A percentile compares a stretch with the other conserved stretches of the same genome.
These are phyloP conservation scores for Lactarius hengduanensis DNA, from an alignment of 768 basidiomycete genomes.

Conservation along the genomic window DNA sequence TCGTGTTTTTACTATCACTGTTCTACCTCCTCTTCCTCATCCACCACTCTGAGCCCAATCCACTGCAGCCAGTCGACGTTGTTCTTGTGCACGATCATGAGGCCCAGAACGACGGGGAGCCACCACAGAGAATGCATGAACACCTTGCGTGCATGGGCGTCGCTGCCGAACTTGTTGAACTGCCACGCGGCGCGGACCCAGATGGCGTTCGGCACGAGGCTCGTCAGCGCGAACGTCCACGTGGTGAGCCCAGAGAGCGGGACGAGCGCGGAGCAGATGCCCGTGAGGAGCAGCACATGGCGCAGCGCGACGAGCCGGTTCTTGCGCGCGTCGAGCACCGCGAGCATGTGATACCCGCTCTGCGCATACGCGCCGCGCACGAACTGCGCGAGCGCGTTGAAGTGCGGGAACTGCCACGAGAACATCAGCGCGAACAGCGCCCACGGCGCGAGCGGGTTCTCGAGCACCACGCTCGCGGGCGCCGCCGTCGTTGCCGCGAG, in stretches of 20 bases:
- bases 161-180: constrained; percentile 71
- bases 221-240: constrained; percentile 81
- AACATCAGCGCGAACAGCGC: constrained; percentile 83
- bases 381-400: constrained; percentile 88
- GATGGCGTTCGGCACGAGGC: constrained; percentile 70
- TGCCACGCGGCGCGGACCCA: constrained; percentile 65
- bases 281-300: constrained; percentile 72
- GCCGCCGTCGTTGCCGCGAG: neutral
- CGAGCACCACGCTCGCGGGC: constrained; percentile 40
- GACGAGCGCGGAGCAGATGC: constrained; percentile 74
- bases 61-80: constrained; percentile 75
- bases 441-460: constrained; percentile 81
- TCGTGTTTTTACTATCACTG: neutral
- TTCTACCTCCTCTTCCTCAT: constrained; percentile 12
- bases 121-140: constrained; percentile 89
- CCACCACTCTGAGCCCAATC: constrained; percentile 41
- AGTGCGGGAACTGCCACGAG: constrained; percentile 99
- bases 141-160: constrained; percentile 72
- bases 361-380: constrained; percentile 87
- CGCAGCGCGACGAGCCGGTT: constrained; percentile 86
- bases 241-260: constrained; percentile 94
- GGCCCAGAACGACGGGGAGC: constrained; percentile 79
- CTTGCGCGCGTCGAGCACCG: constrained; percentile 69
- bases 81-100: constrained; percentile 96
- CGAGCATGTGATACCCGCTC: constrained; percentile 92